A percentile compares a stretch with the other conserved stretches of the same genome.
These are phyloP conservation scores for Arthrocladium fulminans DNA, from an alignment of 2,329 filamentous ascomycete species.

Conservation along the genomic window DNA sequence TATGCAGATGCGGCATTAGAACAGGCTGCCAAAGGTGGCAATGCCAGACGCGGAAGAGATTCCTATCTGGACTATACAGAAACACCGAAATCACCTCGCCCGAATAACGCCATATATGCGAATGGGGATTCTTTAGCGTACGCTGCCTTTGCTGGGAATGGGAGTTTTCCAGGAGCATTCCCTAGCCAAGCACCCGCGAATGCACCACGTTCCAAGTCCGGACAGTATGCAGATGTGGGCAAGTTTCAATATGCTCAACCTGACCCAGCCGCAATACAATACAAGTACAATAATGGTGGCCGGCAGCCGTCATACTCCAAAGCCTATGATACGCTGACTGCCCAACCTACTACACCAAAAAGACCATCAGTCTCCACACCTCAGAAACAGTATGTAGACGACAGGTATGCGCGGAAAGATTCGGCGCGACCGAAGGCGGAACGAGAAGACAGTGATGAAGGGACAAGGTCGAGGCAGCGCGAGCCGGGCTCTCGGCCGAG, in stretches of 20 bases:
- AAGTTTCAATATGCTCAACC: slow-evolving; percentile 27
- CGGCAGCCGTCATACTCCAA: slow-evolving; percentile 12
- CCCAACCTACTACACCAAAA: slow-evolving; percentile 12
- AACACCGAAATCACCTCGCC: slow-evolving; percentile 2
- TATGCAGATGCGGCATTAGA: neutral
- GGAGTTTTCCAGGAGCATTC: slow-evolving; percentile 1
- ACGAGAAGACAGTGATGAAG: slow-evolving; percentile 13
- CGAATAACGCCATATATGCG: neutral
- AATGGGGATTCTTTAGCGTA: slow-evolving; percentile 1
- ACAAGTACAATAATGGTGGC: slow-evolving; percentile 27
- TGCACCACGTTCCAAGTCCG: slow-evolving; percentile 10
- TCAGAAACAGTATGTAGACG: slow-evolving; percentile 10
- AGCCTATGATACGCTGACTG: slow-evolving; percentile 12
- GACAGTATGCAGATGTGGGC: slow-evolving; percentile 26
- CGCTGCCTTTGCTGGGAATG: slow-evolving; percentile 4
- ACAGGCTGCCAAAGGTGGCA: neutral
- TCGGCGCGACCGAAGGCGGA: slow-evolving; percentile 13
- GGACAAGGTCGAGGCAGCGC: slow-evolving; percentile 21
- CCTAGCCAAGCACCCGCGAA: slow-evolving; percentile 26
- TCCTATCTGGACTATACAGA: neutral
- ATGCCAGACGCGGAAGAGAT: neutral
- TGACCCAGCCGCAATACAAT: slow-evolving; percentile 28
- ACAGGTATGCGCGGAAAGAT: slow-evolving; percentile 13
- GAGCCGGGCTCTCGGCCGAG: slow-evolving; percentile 28
- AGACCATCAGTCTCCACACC: slow-evolving; percentile 5